Percentiles rank a stretch among this genome's conserved stretches.
phyloP scores from a whole-genome alignment of 306 rosid genomes.

The Parietaria judaica region DNA sequence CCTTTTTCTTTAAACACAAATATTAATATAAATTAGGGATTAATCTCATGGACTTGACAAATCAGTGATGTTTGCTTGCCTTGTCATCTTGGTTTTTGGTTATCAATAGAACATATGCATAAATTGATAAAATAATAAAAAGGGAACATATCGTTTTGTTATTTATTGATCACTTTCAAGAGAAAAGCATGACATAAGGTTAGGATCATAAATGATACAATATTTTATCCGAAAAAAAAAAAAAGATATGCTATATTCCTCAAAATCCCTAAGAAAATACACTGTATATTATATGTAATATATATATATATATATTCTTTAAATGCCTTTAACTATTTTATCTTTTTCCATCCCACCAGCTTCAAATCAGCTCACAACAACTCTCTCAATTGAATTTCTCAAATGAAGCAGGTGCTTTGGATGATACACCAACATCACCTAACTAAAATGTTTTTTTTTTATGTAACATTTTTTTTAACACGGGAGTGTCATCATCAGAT shows the following conservation, averaged over 20 bases:
- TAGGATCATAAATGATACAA: not conserved
- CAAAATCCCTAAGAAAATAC: conserved; percentile 8
- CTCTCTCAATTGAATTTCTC: conserved; percentile 13
- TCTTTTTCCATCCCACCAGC: conserved; percentile 13
- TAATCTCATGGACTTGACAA: no score
- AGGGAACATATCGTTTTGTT: conserved; percentile 3
- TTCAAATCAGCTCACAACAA: conserved; percentile 24
- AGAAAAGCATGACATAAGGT: not conserved
- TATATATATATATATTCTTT: not conserved
- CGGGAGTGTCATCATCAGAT: no score
- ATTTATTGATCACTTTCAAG: not conserved
- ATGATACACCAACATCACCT: conserved; percentile 15
- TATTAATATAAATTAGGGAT: no score
- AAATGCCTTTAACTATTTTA: not conserved
- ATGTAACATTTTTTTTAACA: conserved; percentile 2
- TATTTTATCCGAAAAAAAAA: not conserved
- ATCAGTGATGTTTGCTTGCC: no score
- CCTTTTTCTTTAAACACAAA: no score
- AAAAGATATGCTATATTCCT: not conserved
- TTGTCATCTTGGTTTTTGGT: no score
- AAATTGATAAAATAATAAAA: not conserved
- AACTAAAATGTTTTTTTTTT: no score
- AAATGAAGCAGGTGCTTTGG: conserved; percentile 11
- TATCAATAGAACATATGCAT: no score
- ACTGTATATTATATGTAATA: not conserved